Base-by-base conservation (phyloP, 176 grass and related monocot species). In the Aegilops umbellulata region DNA sequence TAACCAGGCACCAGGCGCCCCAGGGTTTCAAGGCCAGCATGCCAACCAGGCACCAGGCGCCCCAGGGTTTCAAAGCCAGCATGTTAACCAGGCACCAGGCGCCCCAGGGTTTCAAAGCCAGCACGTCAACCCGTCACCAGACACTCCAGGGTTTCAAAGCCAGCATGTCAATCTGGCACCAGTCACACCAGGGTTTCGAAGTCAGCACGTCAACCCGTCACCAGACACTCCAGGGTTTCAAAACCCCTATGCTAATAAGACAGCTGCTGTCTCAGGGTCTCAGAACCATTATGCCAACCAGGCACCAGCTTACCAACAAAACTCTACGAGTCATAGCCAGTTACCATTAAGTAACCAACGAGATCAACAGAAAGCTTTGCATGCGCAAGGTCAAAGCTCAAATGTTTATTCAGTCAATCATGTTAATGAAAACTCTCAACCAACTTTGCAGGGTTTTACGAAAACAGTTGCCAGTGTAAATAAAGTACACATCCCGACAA, bases 401-500 rank as follows among this genome's bases (percentile, higher is more conserved):
- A 80, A 88, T 76, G 63, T 89, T 94, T 84, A 91, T 79, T 85
- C 81, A 74, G 49, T 68, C 61, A 83, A 91, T 44, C 57, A 90
- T 80, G 57, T 83, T 77, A 78, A 73, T 60, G 85, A 84, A 77
- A 83, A 66, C 67, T 90, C 68, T 55, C 81, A 77, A 62, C 20
- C 85, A 81, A 76, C 63, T 44, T 81, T 69, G 20, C 88, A 92
- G 65, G 78, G 73, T 80, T 69, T 66, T 60, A 55, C 35, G 19
- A 73, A 74, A 81, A 67, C 53, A 30, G 84, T 92, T 83, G 60
- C 74, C 23, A 76, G 85, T 89, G 76, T 93, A 89, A 92, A 76
- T 78, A 95, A 95, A 89, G 63, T 89, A 79, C 95, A 95, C 83
- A 90, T 95, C 29, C 83, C 80, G 79, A 93, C 89, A 83, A 92